Percentiles rank a stretch among this genome's conserved stretches.
These are phyloP conservation scores for Plantago major DNA, from an alignment of 257 asterid genomes.

Conservation along the genomic window DNA sequence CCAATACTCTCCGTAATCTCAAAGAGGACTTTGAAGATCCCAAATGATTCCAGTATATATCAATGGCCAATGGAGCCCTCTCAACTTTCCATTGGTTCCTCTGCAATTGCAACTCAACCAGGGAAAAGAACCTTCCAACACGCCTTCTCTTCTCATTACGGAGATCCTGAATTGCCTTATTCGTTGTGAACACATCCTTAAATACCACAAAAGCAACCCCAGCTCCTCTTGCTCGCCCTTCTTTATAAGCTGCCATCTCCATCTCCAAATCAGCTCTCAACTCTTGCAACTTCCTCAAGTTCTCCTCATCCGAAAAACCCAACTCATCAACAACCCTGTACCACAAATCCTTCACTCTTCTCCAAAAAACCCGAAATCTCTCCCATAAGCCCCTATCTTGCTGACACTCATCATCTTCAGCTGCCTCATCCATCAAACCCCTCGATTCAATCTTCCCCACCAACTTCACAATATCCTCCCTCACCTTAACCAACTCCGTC, in stretches of 20 bases:
- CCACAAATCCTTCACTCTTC: slow-evolving; percentile 60
- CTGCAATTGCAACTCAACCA: slow-evolving; percentile 80
- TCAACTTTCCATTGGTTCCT: slow-evolving; percentile 98
- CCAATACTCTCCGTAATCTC: slow-evolving; percentile 68
- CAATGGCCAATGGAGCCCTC: slow-evolving; percentile 95
- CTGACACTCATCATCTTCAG: slow-evolving; percentile 22
- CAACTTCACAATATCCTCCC: slow-evolving; percentile 71
- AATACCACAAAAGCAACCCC: slow-evolving; percentile 96
- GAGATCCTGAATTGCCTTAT: slow-evolving; percentile 90
- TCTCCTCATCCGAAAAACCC: slow-evolving; percentile 91
- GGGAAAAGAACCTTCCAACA: slow-evolving; percentile 80
- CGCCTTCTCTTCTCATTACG: slow-evolving; percentile 78
- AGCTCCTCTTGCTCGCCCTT: slow-evolving; percentile 95
- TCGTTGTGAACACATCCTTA: slow-evolving; percentile 85
- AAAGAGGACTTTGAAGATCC: slow-evolving; percentile 87
- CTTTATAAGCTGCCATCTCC: slow-evolving; percentile 98
- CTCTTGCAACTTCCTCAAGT: slow-evolving; percentile 86
- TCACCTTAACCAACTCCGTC: slow-evolving; percentile 72
- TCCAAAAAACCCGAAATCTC: slow-evolving; percentile 36
- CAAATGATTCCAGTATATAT: slow-evolving; percentile 94
- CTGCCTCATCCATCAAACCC: slow-evolving; percentile 48
- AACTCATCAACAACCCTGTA: slow-evolving; percentile 48
- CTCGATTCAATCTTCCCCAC: slow-evolving; percentile 64
- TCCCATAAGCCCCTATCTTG: slow-evolving; percentile 40
- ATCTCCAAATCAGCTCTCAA: slow-evolving; percentile 91